Base-by-base conservation (phyloP, 2,329 filamentous ascomycete genomes). In the Colletotrichum orbiculare region DNA sequence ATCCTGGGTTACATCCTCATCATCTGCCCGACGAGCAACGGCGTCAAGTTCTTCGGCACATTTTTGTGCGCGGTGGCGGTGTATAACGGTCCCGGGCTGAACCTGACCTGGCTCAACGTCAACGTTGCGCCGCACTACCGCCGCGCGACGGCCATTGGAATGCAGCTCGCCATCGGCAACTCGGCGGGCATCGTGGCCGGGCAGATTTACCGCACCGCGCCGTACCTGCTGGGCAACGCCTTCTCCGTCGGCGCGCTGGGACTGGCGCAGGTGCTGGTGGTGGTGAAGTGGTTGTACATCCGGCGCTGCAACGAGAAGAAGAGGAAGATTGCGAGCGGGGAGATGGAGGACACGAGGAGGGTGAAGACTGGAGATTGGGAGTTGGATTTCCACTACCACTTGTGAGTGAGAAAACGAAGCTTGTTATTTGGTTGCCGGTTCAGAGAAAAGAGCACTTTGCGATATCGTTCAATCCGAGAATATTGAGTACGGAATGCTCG, bases 1-100 rank as follows among this genome's bases (percentile, higher is more conserved):
- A 78, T 85, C 25, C 67, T 82, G 11, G 83, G 83, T 1, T 85
- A 85, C 66, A 78, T 83, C 13, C 69, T 86, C 37, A 77, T 85
- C 5, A 70, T 86, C 2, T 73, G 76, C 41, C 78, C 86, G 9
- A 81, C 80, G 5, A 79, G 81, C 67, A 74, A 85, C 17, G 80
- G 81, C 0, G 79, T 84, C 50, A 77, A 81, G 59, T 85, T 82
- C 72, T 82, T 85, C 60, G 81, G 78, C 3, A 82, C 80, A 1
- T 85, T 81, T 70, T 72, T 86, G 11, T 80, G 78, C 50, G 82
- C 80, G 2, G 73, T 82, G 7, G 79, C 81, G 1, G 78, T 82
- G 2, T 85, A 85, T 63, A 80, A 77, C 8, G 79, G 79, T 1
- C 77, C 81, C 0, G 85, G 85, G 0, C 67, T 83, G 13, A 82